A percentile compares a stretch with the other conserved stretches of the same genome.
phyloP scores from a whole-genome alignment of 305 asterid species.

The Stenogyne calaminthoides region DNA sequence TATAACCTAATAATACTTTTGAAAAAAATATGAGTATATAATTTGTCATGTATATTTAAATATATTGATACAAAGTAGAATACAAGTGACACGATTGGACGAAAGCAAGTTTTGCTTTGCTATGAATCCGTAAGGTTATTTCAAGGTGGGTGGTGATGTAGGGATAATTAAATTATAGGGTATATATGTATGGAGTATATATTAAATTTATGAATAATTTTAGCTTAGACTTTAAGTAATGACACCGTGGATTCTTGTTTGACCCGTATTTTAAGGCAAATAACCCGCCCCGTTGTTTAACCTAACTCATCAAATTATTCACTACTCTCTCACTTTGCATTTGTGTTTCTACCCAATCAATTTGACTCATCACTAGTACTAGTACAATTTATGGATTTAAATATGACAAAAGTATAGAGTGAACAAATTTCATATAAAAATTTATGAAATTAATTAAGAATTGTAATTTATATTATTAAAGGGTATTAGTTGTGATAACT shows the following conservation, averaged over 20 bases:
- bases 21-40: too few species aligned
- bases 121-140: constrained; percentile 41
- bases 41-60: too few species aligned
- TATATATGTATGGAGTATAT: constrained; percentile 34
- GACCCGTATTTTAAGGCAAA: constrained; percentile 65
- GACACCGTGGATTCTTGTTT: constrained; percentile 59
- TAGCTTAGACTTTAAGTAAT: constrained; percentile 57
- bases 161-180: constrained; percentile 31
- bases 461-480: too few species aligned
- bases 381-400: neutral
- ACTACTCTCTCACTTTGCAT: neutral
- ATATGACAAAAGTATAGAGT: too few species aligned
- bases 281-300: constrained; percentile 45
- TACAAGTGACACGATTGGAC: constrained; percentile 24
- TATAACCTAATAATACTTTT: too few species aligned
- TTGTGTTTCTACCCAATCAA: constrained; percentile 13
- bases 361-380: neutral
- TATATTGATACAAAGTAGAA: neutral
- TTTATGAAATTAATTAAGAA: too few species aligned
- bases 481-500: too few species aligned
- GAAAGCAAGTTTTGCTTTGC: constrained; percentile 37
- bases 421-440: too few species aligned
- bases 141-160: constrained; percentile 67
- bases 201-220: constrained; percentile 34
- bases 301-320: constrained; percentile 20